Conservation (phyloP, 495 filamentous ascomycete species). For the Trichoderma gamsii region DNA sequence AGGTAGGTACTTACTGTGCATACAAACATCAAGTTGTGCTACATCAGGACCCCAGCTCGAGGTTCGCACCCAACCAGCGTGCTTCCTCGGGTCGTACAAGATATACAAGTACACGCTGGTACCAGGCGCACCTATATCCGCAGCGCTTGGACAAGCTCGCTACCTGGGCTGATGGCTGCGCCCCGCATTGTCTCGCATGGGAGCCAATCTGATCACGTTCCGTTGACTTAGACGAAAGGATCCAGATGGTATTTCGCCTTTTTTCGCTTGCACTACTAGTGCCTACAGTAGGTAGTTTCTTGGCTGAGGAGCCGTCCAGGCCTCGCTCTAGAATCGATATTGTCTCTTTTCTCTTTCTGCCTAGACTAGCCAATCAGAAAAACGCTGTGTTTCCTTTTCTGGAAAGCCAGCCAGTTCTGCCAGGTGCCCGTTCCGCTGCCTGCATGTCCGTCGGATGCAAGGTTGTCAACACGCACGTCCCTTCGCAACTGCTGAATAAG, state of each 20-base stretch:
- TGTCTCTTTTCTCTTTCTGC: neutral
- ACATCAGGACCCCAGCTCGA: neutral
- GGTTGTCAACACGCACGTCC: neutral
- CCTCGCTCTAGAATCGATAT: neutral
- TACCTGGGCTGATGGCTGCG: neutral
- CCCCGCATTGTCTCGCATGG: neutral
- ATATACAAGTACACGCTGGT: no score
- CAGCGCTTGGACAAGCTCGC: neutral
- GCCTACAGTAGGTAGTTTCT: no score
- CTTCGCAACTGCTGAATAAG: neutral
- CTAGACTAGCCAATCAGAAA: no score
- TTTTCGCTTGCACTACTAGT: neutral
- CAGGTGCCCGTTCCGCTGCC: neutral
- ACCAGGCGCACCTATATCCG: no score
- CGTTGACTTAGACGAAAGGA: neutral
- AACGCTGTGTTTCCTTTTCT: neutral
- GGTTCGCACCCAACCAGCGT: neutral
- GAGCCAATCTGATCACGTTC: conserved; percentile 2
- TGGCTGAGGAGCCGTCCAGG: no score
- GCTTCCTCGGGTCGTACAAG: neutral
- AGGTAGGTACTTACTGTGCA: neutral
- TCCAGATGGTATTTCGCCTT: neutral
- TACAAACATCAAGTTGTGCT: neutral
- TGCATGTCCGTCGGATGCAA: neutral
- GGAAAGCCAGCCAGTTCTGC: neutral